Base-by-base conservation (phyloP, 2,329 filamentous ascomycete species). In the Penicillium sp. region DNA sequence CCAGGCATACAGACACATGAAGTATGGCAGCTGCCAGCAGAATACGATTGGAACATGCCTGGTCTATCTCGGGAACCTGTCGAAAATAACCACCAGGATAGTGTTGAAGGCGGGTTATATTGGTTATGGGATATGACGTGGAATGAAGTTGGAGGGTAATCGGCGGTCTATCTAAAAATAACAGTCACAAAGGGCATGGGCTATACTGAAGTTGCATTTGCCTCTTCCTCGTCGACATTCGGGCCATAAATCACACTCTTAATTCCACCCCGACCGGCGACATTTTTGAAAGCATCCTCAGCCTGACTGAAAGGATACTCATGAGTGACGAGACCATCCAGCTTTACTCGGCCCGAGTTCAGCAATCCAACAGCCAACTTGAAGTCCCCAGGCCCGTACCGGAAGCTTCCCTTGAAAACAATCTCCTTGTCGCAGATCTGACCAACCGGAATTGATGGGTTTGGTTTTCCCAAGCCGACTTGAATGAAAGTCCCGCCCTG, bases 301-400 rank as follows among this genome's bases (percentile, higher is more conserved):
- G 92, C 93, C 62, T 92, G 81, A 60, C 83, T 78, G 71, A 97
- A 97, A 37, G 82, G 78, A 43, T 95, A 91, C 40, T 86, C 85
- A 35, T 83, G 82, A 12, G 88, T 90, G 59, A 96, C 86, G 47
- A 96, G 81, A 72, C 84, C 85, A 83, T 93, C 93, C n/a, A 86
- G 79, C 41, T 76, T 79, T 25, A 96, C 88, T 86, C 51, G 77
- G 79, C 17, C 82, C 81, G 3, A 96, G 83, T 60, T 50, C 33
- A 69, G 41, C 41, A 97, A 81, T 61, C 91, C 86, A 37, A 96
- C 81, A 3, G 91, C 90, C 4, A 91, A 82, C 69, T 86, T 81
- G 75, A 96, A 97, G 75, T 96, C 93, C 12, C 91, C 92, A 47
- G 85, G 83, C 1, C 87, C 88, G 75, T 97, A 97, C 37, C 93